Evolutionary conservation across 2,329 filamentous ascomycete genomes (phyloP).

Genomic region (Fusarium praegraminearum): DNA sequence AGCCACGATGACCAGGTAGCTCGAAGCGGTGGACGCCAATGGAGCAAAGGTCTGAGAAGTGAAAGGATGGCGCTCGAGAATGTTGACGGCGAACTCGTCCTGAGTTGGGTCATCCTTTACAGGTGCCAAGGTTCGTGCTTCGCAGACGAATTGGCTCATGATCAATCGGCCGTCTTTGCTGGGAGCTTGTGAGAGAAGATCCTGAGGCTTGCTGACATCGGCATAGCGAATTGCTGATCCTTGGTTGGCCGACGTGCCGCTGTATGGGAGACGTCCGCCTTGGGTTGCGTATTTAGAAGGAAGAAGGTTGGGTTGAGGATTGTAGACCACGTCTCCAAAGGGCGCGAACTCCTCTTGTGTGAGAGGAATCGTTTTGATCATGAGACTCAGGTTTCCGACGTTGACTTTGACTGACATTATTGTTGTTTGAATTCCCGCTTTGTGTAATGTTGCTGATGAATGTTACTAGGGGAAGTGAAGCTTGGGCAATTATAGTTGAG

Average conservation of each 20-base stretch:
- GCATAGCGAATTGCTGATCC: slow-evolving; percentile 89
- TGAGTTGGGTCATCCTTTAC: slow-evolving; percentile 20
- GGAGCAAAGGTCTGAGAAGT: slow-evolving; percentile 95
- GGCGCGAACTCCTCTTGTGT: slow-evolving; percentile 75
- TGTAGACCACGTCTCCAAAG: slow-evolving; percentile 86
- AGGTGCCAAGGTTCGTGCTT: slow-evolving; percentile 48
- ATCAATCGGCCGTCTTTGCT: slow-evolving; percentile 67
- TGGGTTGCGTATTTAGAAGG: slow-evolving; percentile 61
- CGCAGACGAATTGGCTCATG: slow-evolving; percentile 92
- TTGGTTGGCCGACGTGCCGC: slow-evolving; percentile 79
- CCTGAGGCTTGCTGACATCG: slow-evolving; percentile 77
- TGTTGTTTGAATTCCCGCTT: not conserved
- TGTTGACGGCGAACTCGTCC: slow-evolving; percentile 68
- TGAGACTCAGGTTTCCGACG: slow-evolving; percentile 42
- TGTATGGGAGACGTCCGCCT: slow-evolving; percentile 55
- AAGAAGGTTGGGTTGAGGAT: slow-evolving; percentile 71
- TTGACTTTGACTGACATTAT: slow-evolving; percentile 47
- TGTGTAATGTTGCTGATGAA: not conserved
- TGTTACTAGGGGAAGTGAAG: not conserved
- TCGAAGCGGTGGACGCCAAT: slow-evolving; percentile 64
- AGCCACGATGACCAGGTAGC: slow-evolving; percentile 89
- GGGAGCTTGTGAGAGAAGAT: slow-evolving; percentile 76
- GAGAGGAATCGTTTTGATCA: slow-evolving; percentile 72
- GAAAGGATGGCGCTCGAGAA: slow-evolving; percentile 92
- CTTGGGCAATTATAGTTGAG: not conserved